Evolutionary conservation across 2,329 filamentous ascomycete species (phyloP).

Genomic region (Leptographium lundbergii): DNA sequence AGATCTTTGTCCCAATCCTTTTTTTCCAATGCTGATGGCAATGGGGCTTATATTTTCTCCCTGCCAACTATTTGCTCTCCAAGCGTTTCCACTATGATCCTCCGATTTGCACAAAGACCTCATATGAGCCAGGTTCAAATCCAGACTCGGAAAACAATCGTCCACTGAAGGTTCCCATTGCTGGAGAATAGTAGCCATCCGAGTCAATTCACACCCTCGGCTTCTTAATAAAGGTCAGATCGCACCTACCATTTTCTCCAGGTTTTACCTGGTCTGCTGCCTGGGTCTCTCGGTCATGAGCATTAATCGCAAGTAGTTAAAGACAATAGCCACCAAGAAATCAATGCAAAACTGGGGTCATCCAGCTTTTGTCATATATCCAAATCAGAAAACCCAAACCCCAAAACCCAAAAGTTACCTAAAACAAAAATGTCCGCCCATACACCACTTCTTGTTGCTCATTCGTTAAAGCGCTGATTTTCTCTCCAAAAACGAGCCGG

Average conservation of each 20-base stretch:
- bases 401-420: too few relatives aligned
- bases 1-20: neutral
- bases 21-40: too few relatives aligned
- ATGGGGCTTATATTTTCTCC: neutral
- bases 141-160: too few relatives aligned
- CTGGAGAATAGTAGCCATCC: too few relatives aligned
- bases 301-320: neutral
- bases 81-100: neutral
- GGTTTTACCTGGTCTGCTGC: neutral
- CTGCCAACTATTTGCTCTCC: neutral
- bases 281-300: neutral
- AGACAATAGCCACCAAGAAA: neutral
- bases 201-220: neutral
- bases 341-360: neutral
- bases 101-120: neutral
- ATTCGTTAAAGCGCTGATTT: neutral
- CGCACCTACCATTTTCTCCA: neutral
- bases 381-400: neutral
- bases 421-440: neutral
- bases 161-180: too few relatives aligned
- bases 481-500: neutral
- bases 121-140: neutral
- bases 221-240: neutral
- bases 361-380: neutral
- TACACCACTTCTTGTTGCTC: neutral